Evolutionary conservation across 805 yeast species (phyloP).

Genomic region (Candida hispaniensis): DNA sequence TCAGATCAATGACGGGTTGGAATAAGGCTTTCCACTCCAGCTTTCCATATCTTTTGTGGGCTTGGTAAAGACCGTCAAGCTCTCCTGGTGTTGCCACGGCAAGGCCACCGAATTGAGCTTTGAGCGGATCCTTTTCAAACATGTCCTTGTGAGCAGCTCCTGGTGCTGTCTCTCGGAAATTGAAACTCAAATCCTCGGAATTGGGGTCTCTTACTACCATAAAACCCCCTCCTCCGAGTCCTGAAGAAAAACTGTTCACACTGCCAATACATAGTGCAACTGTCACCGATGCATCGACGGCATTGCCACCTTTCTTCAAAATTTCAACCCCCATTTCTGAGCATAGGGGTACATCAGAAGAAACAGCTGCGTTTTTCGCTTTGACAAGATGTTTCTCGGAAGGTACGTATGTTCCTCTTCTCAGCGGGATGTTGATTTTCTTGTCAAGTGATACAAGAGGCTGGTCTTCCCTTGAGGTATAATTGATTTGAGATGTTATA

Average conservation of each 20-base stretch:
- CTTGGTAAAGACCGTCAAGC: conserved; percentile 62
- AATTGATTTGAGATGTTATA: no score
- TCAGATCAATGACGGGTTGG: conserved; percentile 61
- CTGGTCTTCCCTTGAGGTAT: no score
- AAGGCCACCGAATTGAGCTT: conserved; percentile 70
- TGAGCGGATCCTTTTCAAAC: conserved; percentile 42
- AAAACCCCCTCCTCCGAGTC: conserved; percentile 89
- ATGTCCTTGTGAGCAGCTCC: conserved; percentile 47
- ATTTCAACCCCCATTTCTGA: conserved; percentile 52
- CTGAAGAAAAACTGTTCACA: conserved; percentile 70
- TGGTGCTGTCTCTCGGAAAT: conserved; percentile 89
- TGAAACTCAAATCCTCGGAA: conserved; percentile 50
- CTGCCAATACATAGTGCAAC: conserved; percentile 83
- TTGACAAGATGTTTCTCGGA: conserved; percentile 5
- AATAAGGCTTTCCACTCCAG: conserved; percentile 63
- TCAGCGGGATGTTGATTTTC: conserved; percentile 13
- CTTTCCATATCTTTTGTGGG: conserved; percentile 49
- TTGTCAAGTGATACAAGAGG: no score
- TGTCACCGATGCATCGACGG: conserved; percentile 90
- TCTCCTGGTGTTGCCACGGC: conserved; percentile 91
- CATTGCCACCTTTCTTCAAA: conserved; percentile 50
- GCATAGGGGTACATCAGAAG: conserved; percentile 54
- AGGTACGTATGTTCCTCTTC: conserved; percentile 8
- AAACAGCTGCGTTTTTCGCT: conserved; percentile 39
- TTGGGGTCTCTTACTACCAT: conserved; percentile 40